Evolutionary conservation across 2,329 filamentous ascomycete species (phyloP).

Genomic region (Colletotrichum costaricense): DNA sequence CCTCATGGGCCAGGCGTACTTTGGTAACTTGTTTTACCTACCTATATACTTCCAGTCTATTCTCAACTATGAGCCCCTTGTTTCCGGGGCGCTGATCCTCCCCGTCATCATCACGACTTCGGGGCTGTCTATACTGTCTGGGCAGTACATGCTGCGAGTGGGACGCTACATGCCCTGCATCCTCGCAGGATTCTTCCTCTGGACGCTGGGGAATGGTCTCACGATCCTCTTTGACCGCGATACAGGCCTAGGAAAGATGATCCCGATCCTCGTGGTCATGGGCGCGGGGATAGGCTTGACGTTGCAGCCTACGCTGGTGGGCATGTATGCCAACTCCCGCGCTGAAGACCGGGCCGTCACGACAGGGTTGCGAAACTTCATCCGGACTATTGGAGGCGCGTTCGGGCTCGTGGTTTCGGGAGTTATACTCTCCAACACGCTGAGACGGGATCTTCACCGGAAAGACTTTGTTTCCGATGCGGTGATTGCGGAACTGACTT

Average conservation of each 20-base stretch:
- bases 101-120: slow-evolving; percentile 44
- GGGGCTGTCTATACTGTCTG: slow-evolving; percentile 43
- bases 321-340: slow-evolving; percentile 49
- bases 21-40: slow-evolving; percentile 44
- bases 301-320: slow-evolving; percentile 51
- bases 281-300: slow-evolving; percentile 49
- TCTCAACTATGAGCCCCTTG: slow-evolving; percentile 41
- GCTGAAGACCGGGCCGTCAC: slow-evolving; percentile 50
- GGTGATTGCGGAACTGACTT: slow-evolving; percentile 40
- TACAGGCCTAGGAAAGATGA: slow-evolving; percentile 42
- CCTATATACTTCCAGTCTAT: slow-evolving; percentile 48
- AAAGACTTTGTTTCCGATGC: slow-evolving; percentile 21
- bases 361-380: slow-evolving; percentile 51
- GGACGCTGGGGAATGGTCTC: slow-evolving; percentile 49
- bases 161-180: slow-evolving; percentile 45
- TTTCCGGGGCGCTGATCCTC: slow-evolving; percentile 44
- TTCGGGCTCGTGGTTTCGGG: slow-evolving; percentile 46
- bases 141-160: slow-evolving; percentile 44
- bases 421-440: slow-evolving; percentile 45
- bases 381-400: slow-evolving; percentile 49
- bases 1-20: slow-evolving; percentile 44
- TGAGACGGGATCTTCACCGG: slow-evolving; percentile 35
- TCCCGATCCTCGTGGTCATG: slow-evolving; percentile 45
- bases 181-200: slow-evolving; percentile 46
- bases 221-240: slow-evolving; percentile 40